Base-by-base conservation (phyloP, 2,329 filamentous ascomycete species). In the Sphaerulina musiva region DNA sequence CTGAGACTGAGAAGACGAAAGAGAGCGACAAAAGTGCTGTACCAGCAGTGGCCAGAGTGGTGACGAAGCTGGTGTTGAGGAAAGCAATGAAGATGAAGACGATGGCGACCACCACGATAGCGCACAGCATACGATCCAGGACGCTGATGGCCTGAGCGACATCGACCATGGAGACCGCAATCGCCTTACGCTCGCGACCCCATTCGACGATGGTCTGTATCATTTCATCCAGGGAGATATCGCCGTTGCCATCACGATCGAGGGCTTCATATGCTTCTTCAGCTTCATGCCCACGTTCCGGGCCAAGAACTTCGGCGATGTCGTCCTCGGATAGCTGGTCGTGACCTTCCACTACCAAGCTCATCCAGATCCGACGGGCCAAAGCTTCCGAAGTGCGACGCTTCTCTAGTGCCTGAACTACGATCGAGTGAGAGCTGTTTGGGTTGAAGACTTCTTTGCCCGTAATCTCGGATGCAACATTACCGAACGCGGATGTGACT, bases 341-440 rank as follows among this genome's bases (percentile, higher is more conserved):
- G 55, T 84, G 84, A 63, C 89, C 90, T 71, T 97, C 92, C 3
- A 93, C 83, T 1, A 95, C 93, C 68, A 96, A 95, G 0, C 91
- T 96, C 89, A 96, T 95, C 93, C 93, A 97, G 59, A 97, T 85
- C 66, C 93, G 86, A 62, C 83, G 86, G n/a, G 89, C 91, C 54
- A 97, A 76, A n/a, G 93, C 93, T 69, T 97, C 91, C 0, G 90
- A 89, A 6, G 89, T 87, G 56, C 80, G 79, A 42, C 81, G 83
- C 73, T 89, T 92, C 71, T 96, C 91, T 32, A 97, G 78, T 7
- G 92, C 93, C 68, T 95, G 84, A 10, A 95, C 78, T 4, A 97
- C 89, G 46, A 97, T 83, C 0, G 89, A 93, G 69, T 96, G 91
- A 1, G 91, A 85, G 4, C 90, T 87, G 65, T 88, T 92, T 11